Conservation (phyloP, 1,139 yeast genomes). For the Lodderomyces margitis region DNA sequence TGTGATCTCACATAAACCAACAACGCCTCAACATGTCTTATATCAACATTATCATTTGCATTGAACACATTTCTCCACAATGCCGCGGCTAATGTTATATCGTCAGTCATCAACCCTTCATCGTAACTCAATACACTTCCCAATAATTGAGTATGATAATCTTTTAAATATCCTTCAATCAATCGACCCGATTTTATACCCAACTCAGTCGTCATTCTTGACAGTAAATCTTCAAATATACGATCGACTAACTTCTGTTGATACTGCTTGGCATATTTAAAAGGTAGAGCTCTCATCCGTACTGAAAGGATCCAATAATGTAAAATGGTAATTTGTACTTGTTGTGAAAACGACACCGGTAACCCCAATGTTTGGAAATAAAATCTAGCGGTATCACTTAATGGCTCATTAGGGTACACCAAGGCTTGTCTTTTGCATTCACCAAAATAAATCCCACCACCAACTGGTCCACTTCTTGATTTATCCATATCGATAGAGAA, state of each 20-base stretch:
- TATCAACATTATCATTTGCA: conserved; percentile 79
- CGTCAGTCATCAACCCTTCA: conserved; percentile 83
- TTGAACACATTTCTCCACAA: conserved; percentile 90
- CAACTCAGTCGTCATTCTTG: conserved; percentile 80
- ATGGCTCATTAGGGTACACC: conserved; percentile 67
- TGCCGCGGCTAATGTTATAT: conserved; percentile 82
- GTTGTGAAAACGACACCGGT: conserved; percentile 86
- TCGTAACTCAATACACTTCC: conserved; percentile 91
- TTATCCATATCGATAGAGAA: conserved; percentile 88
- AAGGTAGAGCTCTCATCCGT: conserved; percentile 95
- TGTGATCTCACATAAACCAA: conserved; percentile 88
- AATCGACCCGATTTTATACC: conserved; percentile 80
- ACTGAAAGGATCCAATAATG: conserved; percentile 94
- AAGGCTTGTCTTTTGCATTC: conserved; percentile 84
- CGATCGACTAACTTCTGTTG: conserved; percentile 91
- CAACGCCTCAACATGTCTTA: conserved; percentile 80
- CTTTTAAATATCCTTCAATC: conserved; percentile 83
- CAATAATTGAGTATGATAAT: conserved; percentile 83
- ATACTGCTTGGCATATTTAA: conserved; percentile 81
- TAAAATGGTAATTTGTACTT: conserved; percentile 88
- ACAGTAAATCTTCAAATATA: conserved; percentile 85
- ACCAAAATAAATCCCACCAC: conserved; percentile 83
- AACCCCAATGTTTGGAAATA: conserved; percentile 78
- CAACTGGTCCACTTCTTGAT: conserved; percentile 90
- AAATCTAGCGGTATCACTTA: conserved; percentile 62